Evolutionary conservation across 305 asterid species (phyloP).

Genomic region (Vinca major): DNA sequence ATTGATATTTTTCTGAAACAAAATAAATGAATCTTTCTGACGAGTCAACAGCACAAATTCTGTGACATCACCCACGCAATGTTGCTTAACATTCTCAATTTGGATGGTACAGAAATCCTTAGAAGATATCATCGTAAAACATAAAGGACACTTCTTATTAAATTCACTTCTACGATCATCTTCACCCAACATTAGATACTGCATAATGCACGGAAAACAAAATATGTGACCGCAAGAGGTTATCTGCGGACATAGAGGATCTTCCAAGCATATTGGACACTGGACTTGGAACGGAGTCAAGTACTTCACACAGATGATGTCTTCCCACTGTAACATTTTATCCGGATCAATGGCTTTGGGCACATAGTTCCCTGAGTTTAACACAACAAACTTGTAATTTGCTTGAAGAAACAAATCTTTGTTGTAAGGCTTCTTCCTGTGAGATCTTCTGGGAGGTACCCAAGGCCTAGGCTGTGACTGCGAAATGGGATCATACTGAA

Average conservation of each 20-base stretch:
- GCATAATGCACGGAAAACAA: constrained; percentile 90
- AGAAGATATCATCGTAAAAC: constrained; percentile 79
- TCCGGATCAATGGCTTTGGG: constrained; percentile 73
- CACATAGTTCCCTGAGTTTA: constrained; percentile 60
- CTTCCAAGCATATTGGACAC: constrained; percentile 92
- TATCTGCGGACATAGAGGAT: constrained; percentile 86
- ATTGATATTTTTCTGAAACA: constrained; percentile 46
- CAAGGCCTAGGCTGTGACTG: constrained; percentile 50
- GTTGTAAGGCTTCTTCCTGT: constrained; percentile 69
- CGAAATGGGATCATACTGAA: constrained; percentile 75
- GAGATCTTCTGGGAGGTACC: constrained; percentile 50
- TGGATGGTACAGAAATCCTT: constrained; percentile 65
- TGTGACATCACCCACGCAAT: constrained; percentile 47
- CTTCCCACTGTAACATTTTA: constrained; percentile 82
- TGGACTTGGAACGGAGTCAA: constrained; percentile 56
- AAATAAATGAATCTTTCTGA: constrained; percentile 50
- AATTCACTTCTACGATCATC: constrained; percentile 46
- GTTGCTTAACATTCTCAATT: constrained; percentile 63
- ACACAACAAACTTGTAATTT: constrained; percentile 78
- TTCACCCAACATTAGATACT: constrained; percentile 49
- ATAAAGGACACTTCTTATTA: constrained; percentile 86
- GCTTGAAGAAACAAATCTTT: constrained; percentile 96
- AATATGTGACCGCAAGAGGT: constrained; percentile 95
- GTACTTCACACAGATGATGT: constrained; percentile 80
- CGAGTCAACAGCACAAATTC: constrained; percentile 75